These are phyloP conservation scores for Ceriops tagal DNA, from an alignment of 345 rosid species.

Conservation along the genomic window DNA sequence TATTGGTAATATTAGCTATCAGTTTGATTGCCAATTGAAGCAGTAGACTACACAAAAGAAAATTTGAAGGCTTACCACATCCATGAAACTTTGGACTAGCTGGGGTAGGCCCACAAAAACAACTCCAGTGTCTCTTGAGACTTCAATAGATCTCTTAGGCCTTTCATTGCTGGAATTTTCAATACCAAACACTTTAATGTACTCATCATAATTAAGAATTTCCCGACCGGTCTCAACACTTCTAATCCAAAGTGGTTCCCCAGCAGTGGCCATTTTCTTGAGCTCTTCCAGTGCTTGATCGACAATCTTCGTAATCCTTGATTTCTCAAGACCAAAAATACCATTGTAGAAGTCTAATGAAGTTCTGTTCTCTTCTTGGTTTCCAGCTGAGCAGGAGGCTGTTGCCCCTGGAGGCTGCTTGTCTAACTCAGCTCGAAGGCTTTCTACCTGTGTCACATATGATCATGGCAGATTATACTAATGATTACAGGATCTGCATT, in stretches of 20 bases:
- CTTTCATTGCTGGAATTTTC: constrained; percentile 38
- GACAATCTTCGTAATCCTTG: constrained; percentile 62
- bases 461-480: no score
- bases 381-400: constrained; percentile 60
- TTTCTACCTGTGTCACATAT: constrained; percentile 49
- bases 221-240: constrained; percentile 93
- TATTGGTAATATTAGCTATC: no score
- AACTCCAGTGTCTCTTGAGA: constrained; percentile 77
- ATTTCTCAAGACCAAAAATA: constrained; percentile 69
- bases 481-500: no score
- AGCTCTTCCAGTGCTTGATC: constrained; percentile 84
- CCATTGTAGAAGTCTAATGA: constrained; percentile 76
- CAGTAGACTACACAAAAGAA: no score
- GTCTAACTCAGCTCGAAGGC: constrained; percentile 60
- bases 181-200: constrained; percentile 62
- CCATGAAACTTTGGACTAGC: constrained; percentile 80
- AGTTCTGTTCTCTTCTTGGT: constrained; percentile 59
- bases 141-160: constrained; percentile 70
- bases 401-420: constrained; percentile 51
- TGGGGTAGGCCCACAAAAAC: constrained; percentile 78
- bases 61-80: constrained; percentile 48
- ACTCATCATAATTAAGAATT: constrained; percentile 93
- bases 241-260: constrained; percentile 79
- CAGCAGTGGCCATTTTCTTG: constrained; percentile 69
- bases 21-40: no score